Evolutionary conservation across 768 basidiomycete genomes (phyloP), one percentile per base, ranked within the genome.

Genomic region (Boletellus ananiceps): DNA sequence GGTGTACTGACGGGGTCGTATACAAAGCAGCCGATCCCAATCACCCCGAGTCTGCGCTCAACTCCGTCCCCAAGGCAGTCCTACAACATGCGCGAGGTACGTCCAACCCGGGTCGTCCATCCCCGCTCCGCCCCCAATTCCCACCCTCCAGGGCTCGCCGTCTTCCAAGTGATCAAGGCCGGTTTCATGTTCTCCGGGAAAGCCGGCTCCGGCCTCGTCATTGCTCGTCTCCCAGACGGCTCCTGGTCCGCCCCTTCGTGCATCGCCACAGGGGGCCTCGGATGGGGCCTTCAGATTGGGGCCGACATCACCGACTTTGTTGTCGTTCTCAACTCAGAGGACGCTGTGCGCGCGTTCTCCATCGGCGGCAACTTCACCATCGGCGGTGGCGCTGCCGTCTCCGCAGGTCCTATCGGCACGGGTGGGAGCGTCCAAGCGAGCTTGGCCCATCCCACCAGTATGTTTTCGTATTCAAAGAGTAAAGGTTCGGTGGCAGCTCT

Each of bases 221-320:
- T 96, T 63, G 88, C 93, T 16, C 85, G 93, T 12, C 79, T 94
- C 38, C 88, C 90, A 8, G 93, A 97, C 61, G 95, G 95, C 57
- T 93, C 91, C 9, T 96, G 93, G 93, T 92, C 88, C 41, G 95
- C 95, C 1, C 95, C 95, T 3, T 93, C 89, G 19, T 97, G 94
- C 72, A 95, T 98, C 63, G 94, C 90, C 27, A 98, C 93, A 0
- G 94, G 89, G 15, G 95, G 95, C 32, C 79, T 94, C 11, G 92
- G 93, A 14, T 92, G 92, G 87, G 92, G 92, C 29, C 82, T 94
- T 37, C 95, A 98, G 70, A 91, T 95, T 49, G 94, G 94, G 41
- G 94, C 94, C 3, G 94, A 96, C 71, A 81, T 94, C 65, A 88
- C 85, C 40, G 93, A 97, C 65, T 96, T 97, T 57, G 94, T 99